Evolutionary conservation across 2,329 filamentous ascomycete genomes (phyloP).

Genomic region (Aspergillus sclerotialis): DNA sequence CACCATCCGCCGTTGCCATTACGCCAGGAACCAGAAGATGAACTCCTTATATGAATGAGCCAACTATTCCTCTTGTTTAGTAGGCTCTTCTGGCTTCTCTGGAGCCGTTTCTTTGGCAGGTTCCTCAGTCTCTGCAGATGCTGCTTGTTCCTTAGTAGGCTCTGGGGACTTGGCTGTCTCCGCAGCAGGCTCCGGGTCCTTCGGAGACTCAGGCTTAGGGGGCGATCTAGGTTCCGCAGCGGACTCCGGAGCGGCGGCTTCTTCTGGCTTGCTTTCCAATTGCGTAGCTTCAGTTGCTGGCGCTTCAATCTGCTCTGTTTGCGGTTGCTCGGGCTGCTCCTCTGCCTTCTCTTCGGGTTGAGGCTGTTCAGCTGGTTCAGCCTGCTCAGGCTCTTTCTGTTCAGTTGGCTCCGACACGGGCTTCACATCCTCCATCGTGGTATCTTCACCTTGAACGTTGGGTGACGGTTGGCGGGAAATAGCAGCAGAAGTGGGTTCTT

Average conservation of each 20-base stretch:
- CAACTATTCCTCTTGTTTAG: constrained; percentile 25
- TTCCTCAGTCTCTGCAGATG: constrained; percentile 13
- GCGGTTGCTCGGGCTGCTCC: constrained; percentile 9
- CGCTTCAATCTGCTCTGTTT: constrained; percentile 9
- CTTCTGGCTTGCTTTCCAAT: constrained; percentile 13
- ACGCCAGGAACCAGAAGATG: constrained; percentile 26
- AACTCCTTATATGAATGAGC: constrained; percentile 12
- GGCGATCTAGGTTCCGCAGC: constrained; percentile 10
- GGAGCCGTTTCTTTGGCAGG: constrained; percentile 21
- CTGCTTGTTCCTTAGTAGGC: constrained; percentile 3
- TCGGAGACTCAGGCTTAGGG: constrained; percentile 7
- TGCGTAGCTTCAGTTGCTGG: constrained; percentile 7
- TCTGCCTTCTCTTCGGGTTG: constrained; percentile 8
- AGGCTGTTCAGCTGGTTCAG: constrained; percentile 9
- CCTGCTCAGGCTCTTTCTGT: constrained; percentile 9
- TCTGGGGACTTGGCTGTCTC: constrained; percentile 6
- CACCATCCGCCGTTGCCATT: constrained; percentile 30
- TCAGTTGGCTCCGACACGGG: constrained; percentile 13
- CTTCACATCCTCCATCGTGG: constrained; percentile 32
- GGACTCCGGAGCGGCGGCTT: constrained; percentile 5
- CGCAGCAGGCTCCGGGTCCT: constrained; percentile 11
- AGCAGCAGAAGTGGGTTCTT: constrained; percentile 21
- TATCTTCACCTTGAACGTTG: constrained; percentile 28
- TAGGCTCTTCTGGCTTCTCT: constrained; percentile 24
- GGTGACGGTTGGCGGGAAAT: constrained; percentile 24